A percentile compares a stretch with the other conserved stretches of the same genome.
These are phyloP conservation scores for Chrysosporium keratinophilum DNA, from an alignment of 2,329 filamentous ascomycete species.

Conservation along the genomic window DNA sequence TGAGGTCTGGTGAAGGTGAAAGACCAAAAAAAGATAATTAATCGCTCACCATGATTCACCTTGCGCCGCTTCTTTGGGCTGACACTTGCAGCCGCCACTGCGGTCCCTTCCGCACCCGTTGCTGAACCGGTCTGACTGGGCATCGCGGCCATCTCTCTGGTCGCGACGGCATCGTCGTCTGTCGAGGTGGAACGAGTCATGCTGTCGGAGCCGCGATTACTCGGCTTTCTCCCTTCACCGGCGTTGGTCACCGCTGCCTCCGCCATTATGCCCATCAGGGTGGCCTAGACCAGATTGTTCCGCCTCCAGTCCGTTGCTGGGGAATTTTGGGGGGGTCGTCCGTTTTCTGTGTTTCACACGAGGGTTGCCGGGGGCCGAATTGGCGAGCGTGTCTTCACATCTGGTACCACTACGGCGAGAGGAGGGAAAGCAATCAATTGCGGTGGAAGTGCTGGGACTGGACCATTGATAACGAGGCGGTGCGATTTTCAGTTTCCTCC, in stretches of 20 bases:
- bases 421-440: slow-evolving; percentile 9
- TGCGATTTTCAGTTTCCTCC: slow-evolving; percentile 6
- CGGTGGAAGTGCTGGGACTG: slow-evolving; percentile 1
- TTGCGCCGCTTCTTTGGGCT: slow-evolving; percentile 78
- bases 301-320: neutral
- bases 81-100: slow-evolving; percentile 27
- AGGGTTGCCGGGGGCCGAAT: slow-evolving; percentile 7
- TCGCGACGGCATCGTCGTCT: slow-evolving; percentile 18
- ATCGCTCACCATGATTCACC: slow-evolving; percentile 70
- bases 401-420: slow-evolving; percentile 15
- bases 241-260: slow-evolving; percentile 14
- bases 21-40: slow-evolving; percentile 17
- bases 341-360: slow-evolving; percentile 13
- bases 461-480: slow-evolving; percentile 5
- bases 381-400: slow-evolving; percentile 10
- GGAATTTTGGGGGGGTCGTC: neutral
- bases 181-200: slow-evolving; percentile 13
- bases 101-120: slow-evolving; percentile 21
- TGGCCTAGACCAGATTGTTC: slow-evolving; percentile 3
- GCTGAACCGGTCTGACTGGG: slow-evolving; percentile 19
- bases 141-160: slow-evolving; percentile 26
- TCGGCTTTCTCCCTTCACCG: slow-evolving; percentile 17
- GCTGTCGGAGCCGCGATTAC: slow-evolving; percentile 23
- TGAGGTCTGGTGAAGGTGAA: neutral
- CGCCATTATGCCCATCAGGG: slow-evolving; percentile 10